A percentile compares a stretch with the other conserved stretches of the same genome.
Conservation (phyloP, 192 early-diverging fungal genomes). For the Piromyces finnis region DNA sequence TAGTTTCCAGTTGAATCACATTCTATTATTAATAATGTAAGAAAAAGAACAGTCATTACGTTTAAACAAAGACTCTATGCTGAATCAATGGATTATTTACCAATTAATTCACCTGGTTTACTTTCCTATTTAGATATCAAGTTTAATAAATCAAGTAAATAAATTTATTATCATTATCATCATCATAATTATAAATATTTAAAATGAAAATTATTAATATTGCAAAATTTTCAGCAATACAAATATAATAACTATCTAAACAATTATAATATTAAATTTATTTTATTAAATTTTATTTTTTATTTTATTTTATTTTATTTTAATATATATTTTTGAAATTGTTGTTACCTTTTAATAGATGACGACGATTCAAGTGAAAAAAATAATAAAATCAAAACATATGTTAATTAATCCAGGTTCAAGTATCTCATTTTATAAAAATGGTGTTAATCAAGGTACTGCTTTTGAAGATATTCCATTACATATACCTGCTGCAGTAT, state of each 20-base stretch:
- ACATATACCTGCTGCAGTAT: constrained; percentile 7
- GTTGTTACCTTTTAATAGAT: not conserved
- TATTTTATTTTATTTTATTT: no score
- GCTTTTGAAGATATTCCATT: constrained; percentile 30
- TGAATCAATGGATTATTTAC: not conserved
- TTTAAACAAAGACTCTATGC: not conserved
- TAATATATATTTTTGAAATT: no score
- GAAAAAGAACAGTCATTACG: constrained; percentile 23
- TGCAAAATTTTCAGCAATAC: no score
- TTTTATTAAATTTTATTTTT: no score
- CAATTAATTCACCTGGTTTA: not conserved
- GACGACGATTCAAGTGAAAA: not conserved
- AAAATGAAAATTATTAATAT: no score
- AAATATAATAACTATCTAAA: no score
- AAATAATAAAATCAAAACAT: not conserved
- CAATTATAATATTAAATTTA: no score
- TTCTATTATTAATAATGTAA: constrained; percentile 8
- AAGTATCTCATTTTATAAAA: constrained; percentile 41
- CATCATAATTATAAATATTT: no score
- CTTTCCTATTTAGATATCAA: not conserved
- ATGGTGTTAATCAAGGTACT: constrained; percentile 33
- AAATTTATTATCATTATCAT: no score
- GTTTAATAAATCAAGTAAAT: not conserved
- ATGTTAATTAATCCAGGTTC: constrained; percentile 18
- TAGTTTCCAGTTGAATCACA: not conserved